phyloP scores from a whole-genome alignment of 1,284 basidiomycete genomes.

The Rhodotorula sp. region DNA sequence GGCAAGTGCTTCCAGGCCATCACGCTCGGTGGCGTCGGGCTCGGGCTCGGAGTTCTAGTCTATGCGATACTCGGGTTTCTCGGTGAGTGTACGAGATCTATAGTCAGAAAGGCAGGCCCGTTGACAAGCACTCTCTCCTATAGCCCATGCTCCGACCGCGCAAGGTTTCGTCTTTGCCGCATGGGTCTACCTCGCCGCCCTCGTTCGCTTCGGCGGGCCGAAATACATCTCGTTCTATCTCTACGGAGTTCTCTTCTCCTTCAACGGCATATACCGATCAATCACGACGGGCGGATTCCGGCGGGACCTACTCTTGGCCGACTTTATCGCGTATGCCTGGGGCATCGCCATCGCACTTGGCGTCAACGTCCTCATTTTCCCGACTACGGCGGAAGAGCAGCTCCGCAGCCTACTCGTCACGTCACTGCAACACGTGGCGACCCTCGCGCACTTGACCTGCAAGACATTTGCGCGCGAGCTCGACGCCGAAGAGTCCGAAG shows the following conservation, averaged over 20 bases:
- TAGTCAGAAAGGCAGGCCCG: no score
- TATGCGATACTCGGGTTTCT: slow-evolving; percentile 26
- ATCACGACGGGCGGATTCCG: slow-evolving; percentile 18
- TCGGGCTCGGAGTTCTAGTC: slow-evolving; percentile 14
- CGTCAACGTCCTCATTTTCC: slow-evolving; percentile 31
- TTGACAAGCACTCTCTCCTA: background rate
- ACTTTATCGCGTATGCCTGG: slow-evolving; percentile 29
- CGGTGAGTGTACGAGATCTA: slow-evolving; percentile 1
- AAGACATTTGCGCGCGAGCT: slow-evolving; percentile 31
- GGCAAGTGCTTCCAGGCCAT: slow-evolving; percentile 32
- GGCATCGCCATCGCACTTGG: slow-evolving; percentile 30
- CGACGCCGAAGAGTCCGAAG: slow-evolving; percentile 27
- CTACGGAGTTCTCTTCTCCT: slow-evolving; percentile 35
- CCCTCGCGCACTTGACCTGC: slow-evolving; percentile 32
- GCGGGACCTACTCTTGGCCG: slow-evolving; percentile 21
- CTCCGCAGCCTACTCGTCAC: slow-evolving; percentile 31
- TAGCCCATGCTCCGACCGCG: slow-evolving; percentile 26
- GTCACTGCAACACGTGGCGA: slow-evolving; percentile 33
- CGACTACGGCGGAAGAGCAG: slow-evolving; percentile 20
- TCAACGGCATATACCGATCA: slow-evolving; percentile 32
- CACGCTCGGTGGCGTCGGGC: slow-evolving; percentile 12
- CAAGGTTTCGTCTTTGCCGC: slow-evolving; percentile 39
- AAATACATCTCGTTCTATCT: slow-evolving; percentile 31
- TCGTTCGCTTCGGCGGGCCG: slow-evolving; percentile 26
- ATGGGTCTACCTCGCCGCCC: slow-evolving; percentile 26